Conservation (phyloP, 2,329 filamentous ascomycete genomes). For the Sclerotiophoma versabilis region DNA sequence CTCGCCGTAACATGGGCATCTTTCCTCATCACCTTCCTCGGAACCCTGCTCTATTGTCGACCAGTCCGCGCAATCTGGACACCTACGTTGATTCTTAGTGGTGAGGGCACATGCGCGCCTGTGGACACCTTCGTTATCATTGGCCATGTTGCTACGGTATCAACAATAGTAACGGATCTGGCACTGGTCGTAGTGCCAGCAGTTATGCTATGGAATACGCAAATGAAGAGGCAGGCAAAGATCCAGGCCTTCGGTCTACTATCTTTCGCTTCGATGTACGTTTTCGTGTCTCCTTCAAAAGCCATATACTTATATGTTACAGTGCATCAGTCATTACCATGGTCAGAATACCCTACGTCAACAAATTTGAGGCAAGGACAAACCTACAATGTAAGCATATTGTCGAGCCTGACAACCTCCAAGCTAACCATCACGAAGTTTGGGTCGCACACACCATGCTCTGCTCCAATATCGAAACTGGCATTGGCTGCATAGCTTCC, state of each 20-base stretch:
- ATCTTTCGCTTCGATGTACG: slow-evolving; percentile 30
- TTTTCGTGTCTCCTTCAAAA: neutral
- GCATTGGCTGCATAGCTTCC: slow-evolving; percentile 31
- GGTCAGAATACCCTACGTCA: slow-evolving; percentile 31
- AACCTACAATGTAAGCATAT: slow-evolving; percentile 25
- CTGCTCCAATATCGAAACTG: slow-evolving; percentile 35
- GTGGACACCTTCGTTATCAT: slow-evolving; percentile 31
- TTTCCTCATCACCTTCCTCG: slow-evolving; percentile 32
- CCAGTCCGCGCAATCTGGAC: slow-evolving; percentile 27
- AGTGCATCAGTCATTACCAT: slow-evolving; percentile 19
- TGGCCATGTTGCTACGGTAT: slow-evolving; percentile 28
- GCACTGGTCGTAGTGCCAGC: slow-evolving; percentile 30
- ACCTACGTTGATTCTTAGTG: slow-evolving; percentile 18
- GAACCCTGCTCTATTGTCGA: slow-evolving; percentile 28
- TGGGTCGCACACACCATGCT: slow-evolving; percentile 34
- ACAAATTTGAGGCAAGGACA: slow-evolving; percentile 24
- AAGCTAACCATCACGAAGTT: slow-evolving; percentile 13
- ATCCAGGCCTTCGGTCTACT: slow-evolving; percentile 31
- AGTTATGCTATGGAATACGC: slow-evolving; percentile 33
- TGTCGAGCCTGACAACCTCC: neutral
- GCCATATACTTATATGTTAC: neutral
- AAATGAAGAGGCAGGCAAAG: slow-evolving; percentile 31
- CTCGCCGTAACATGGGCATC: slow-evolving; percentile 30
- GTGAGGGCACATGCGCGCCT: slow-evolving; percentile 23
- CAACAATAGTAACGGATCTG: slow-evolving; percentile 31